Evolutionary conservation across 345 rosid genomes (phyloP).

Genomic region (Chamaenerion angustifolium): DNA sequence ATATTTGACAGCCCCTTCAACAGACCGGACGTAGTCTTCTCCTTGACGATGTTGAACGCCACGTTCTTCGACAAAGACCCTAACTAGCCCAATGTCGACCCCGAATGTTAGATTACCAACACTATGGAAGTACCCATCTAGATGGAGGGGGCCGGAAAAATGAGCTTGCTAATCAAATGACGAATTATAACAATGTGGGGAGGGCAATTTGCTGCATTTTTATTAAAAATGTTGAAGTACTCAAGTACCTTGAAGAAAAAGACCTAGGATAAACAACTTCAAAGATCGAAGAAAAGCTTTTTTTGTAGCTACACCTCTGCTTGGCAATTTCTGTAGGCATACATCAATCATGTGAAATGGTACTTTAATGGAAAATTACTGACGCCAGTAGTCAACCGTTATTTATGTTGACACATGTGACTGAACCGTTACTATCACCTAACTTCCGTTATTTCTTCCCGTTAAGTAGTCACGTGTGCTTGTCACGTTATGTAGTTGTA

Average conservation of each 20-base stretch:
- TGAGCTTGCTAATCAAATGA: neutral
- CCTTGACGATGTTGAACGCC: no score
- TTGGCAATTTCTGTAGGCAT: slow-evolving; percentile 31
- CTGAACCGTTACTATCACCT: no score
- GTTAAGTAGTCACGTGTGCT: no score
- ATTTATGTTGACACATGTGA: no score
- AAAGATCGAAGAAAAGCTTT: slow-evolving; percentile 45
- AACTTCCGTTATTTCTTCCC: no score
- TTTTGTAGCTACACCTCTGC: slow-evolving; percentile 44
- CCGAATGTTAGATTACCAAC: slow-evolving; percentile 50
- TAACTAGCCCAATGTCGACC: slow-evolving; percentile 38
- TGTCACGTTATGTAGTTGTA: no score
- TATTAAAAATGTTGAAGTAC: neutral
- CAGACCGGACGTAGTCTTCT: no score
- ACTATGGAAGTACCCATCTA: slow-evolving; percentile 81
- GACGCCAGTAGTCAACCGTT: no score
- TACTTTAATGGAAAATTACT: neutral
- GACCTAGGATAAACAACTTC: slow-evolving; percentile 49
- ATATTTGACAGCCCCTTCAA: no score
- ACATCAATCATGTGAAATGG: neutral
- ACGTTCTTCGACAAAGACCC: no score
- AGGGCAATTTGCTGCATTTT: neutral
- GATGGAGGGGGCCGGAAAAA: slow-evolving; percentile 1
- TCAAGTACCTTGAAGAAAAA: slow-evolving; percentile 80
- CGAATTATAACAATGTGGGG: neutral